phyloP scores from a whole-genome alignment of 2,329 filamentous ascomycete species.

The Neospermospora avenae region DNA sequence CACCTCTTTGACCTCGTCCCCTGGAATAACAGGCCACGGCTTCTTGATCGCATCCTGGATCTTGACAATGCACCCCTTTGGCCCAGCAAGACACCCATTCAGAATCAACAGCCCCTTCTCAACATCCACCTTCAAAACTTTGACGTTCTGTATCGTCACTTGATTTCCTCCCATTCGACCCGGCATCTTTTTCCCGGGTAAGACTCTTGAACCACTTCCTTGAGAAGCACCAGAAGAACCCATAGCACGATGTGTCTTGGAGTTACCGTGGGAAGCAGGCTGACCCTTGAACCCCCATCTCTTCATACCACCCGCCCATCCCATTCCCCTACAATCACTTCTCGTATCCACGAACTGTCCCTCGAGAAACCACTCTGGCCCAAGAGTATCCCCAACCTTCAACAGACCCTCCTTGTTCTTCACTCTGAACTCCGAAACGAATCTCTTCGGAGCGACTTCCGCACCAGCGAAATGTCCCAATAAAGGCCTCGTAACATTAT shows the following conservation, averaged over 20 bases:
- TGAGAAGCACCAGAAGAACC: conserved; percentile 88
- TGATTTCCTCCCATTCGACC: conserved; percentile 90
- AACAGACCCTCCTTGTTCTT: conserved; percentile 69
- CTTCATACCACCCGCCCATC: conserved; percentile 98
- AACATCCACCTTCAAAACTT: conserved; percentile 82
- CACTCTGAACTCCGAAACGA: conserved; percentile 85
- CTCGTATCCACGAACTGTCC: conserved; percentile 89
- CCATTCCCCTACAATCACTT: conserved; percentile 78
- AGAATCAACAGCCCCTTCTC: conserved; percentile 86
- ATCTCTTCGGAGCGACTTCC: conserved; percentile 77
- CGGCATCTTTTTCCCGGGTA: conserved; percentile 97
- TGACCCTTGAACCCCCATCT: conserved; percentile 86
- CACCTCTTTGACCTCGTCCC: conserved; percentile 48
- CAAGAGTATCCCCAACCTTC: conserved; percentile 70
- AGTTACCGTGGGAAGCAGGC: conserved; percentile 91
- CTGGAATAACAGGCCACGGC: conserved; percentile 60
- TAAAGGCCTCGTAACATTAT: conserved; percentile 76
- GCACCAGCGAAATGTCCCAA: conserved; percentile 85
- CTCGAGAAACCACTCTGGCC: conserved; percentile 85
- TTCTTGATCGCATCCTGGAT: conserved; percentile 92
- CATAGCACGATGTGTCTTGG: conserved; percentile 87
- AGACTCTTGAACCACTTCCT: conserved; percentile 85
- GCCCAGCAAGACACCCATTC: conserved; percentile 81
- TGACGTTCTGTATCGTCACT: conserved; percentile 88
- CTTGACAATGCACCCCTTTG: conserved; percentile 80